Conservation (phyloP, 2,329 filamentous ascomycete genomes). For the Celoporthe dispersa region DNA sequence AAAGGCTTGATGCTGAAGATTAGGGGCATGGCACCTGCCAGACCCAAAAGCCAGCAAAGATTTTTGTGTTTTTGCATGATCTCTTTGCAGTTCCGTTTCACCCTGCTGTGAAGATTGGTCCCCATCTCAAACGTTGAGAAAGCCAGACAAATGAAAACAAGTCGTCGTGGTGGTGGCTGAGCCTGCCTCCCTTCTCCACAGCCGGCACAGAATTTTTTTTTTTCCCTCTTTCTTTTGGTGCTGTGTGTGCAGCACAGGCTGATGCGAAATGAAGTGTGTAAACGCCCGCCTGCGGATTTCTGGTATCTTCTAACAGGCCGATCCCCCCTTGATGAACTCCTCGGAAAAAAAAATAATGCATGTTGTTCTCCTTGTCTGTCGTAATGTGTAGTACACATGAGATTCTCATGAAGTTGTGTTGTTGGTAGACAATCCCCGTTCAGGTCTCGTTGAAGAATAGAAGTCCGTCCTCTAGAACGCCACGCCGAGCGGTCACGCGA, state of each 20-base stretch:
- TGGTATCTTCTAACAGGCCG: slow-evolving; percentile 30
- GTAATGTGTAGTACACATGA: slow-evolving; percentile 30
- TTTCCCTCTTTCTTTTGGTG: not conserved
- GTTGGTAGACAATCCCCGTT: not conserved
- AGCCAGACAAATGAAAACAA: slow-evolving; percentile 25
- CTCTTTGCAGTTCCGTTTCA: slow-evolving; percentile 27
- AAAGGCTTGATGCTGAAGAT: not conserved
- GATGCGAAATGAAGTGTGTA: slow-evolving; percentile 14
- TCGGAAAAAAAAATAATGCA: slow-evolving; percentile 18
- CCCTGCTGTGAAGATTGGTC: slow-evolving; percentile 15
- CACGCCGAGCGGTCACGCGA: slow-evolving; percentile 21
- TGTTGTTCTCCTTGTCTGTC: slow-evolving; percentile 18
- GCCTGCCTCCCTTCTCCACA: not conserved
- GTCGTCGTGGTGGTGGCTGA: not conserved
- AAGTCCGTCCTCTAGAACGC: slow-evolving; percentile 19
- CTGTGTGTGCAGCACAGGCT: not conserved
- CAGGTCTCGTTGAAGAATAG: slow-evolving; percentile 9
- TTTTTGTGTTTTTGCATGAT: not conserved
- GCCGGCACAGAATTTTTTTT: not conserved
- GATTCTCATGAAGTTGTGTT: slow-evolving; percentile 12
- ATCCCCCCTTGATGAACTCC: slow-evolving; percentile 23
- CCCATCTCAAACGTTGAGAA: slow-evolving; percentile 13
- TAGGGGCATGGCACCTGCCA: not conserved
- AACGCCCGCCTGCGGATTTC: slow-evolving; percentile 22
- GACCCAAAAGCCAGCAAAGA: not conserved